Conservation (phyloP, 176 grass and related monocot genomes). For the Paspalum notatum region DNA sequence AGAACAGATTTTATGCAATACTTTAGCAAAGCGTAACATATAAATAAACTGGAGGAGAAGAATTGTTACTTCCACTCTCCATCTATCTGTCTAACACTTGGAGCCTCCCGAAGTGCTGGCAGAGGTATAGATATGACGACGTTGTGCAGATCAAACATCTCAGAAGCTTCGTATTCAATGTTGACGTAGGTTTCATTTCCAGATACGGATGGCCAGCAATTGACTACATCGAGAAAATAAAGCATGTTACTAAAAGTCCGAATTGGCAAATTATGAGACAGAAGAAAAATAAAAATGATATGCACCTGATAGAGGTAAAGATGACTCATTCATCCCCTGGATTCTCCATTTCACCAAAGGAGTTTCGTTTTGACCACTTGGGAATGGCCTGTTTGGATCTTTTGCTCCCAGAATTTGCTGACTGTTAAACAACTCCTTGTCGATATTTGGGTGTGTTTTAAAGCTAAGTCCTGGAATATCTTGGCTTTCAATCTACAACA, state of each 20-base stretch:
- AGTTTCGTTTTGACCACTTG: slow-evolving; percentile 88
- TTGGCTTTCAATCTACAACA: slow-evolving; percentile 75
- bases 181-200: slow-evolving; percentile 81
- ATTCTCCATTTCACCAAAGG: slow-evolving; percentile 94
- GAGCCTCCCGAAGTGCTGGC: slow-evolving; percentile 61
- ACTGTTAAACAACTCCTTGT: slow-evolving; percentile 81
- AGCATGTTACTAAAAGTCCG: slow-evolving; percentile 16
- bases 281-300: slow-evolving; percentile 27
- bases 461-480: slow-evolving; percentile 77
- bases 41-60: slow-evolving; percentile 27
- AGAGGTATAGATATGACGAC: slow-evolving; percentile 82
- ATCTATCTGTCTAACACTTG: slow-evolving; percentile 83
- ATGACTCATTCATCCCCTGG: slow-evolving; percentile 73
- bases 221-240: slow-evolving; percentile 51
- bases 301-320: slow-evolving; percentile 72
- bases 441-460: slow-evolving; percentile 82
- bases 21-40: slow-evolving; percentile 12
- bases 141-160: slow-evolving; percentile 85
- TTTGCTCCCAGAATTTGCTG: slow-evolving; percentile 78
- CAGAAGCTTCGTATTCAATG: slow-evolving; percentile 86
- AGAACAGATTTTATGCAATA: not conserved
- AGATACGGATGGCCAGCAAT: slow-evolving; percentile 87
- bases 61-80: slow-evolving; percentile 94
- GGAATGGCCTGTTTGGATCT: slow-evolving; percentile 89
- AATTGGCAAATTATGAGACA: slow-evolving; percentile 26